phyloP scores from a whole-genome alignment of 805 yeast genomes.

The Ogataea methanolica region DNA sequence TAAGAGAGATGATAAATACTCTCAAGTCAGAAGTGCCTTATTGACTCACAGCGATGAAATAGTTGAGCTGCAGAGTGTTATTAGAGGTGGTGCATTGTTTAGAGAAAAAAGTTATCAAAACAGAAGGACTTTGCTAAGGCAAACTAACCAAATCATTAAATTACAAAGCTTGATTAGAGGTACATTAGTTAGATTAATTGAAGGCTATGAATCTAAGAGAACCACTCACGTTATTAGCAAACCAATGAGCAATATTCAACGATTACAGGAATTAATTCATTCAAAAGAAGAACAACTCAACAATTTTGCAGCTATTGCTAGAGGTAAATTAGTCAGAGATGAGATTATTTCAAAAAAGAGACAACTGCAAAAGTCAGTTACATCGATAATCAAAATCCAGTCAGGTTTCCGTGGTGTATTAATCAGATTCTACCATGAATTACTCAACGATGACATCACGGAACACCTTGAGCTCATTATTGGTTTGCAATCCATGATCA shows the following conservation, averaged over 20 bases:
- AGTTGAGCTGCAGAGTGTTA: constrained; percentile 30
- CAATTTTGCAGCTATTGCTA: constrained; percentile 36
- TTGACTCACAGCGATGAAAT: constrained; percentile 18
- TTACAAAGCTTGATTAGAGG: constrained; percentile 46
- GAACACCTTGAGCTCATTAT: constrained; percentile 35
- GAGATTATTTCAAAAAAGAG: constrained; percentile 16
- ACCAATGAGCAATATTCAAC: constrained; percentile 37
- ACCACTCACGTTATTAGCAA: constrained; percentile 32
- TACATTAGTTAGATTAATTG: constrained; percentile 22
- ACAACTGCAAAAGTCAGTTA: constrained; percentile 16
- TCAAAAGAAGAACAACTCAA: constrained; percentile 35
- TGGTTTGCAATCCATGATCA: constrained; percentile 48
- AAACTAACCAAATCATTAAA: constrained; percentile 21
- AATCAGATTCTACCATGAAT: constrained; percentile 51
- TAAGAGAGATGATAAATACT: constrained; percentile 16
- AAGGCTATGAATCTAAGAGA: too few species aligned
- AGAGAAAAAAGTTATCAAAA: constrained; percentile 15
- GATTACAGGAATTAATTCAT: constrained; percentile 37
- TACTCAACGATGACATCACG: constrained; percentile 49
- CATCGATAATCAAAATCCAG: constrained; percentile 44
- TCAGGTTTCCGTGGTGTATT: constrained; percentile 60
- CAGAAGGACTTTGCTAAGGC: constrained; percentile 16
- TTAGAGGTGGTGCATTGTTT: constrained; percentile 28
- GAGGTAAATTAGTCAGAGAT: constrained; percentile 38
- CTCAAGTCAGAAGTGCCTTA: constrained; percentile 14